Conservation (phyloP, 2,329 filamentous ascomycete species). For the Fusarium sambucinum region DNA sequence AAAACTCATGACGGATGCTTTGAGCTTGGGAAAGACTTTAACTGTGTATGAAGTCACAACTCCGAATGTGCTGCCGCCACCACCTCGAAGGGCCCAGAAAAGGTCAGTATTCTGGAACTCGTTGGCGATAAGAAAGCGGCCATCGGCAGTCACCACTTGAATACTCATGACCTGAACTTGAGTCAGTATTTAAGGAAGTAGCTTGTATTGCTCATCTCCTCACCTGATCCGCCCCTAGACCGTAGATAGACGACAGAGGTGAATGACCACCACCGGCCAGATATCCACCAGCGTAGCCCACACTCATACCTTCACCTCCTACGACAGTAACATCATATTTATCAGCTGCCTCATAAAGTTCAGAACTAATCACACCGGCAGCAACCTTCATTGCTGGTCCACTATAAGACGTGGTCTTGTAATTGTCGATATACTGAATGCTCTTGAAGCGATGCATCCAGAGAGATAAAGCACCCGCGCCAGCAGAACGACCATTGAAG, state of each 20-base stretch:
- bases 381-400: constrained; percentile 67
- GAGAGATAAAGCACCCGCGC: constrained; percentile 67
- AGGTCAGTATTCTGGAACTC: constrained; percentile 44
- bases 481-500: constrained; percentile 65
- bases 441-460: constrained; percentile 69
- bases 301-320: constrained; percentile 62
- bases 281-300: constrained; percentile 41
- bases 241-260: constrained; percentile 35
- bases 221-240: constrained; percentile 42
- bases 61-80: constrained; percentile 55
- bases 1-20: constrained; percentile 41
- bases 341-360: constrained; percentile 65
- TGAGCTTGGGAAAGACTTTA: constrained; percentile 54
- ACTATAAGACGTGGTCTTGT: constrained; percentile 47
- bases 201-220: neutral
- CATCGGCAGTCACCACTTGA: constrained; percentile 37
- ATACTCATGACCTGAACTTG: constrained; percentile 28
- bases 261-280: constrained; percentile 42
- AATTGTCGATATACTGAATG: constrained; percentile 43
- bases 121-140: constrained; percentile 33
- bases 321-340: constrained; percentile 62
- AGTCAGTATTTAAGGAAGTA: neutral
- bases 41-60: constrained; percentile 52
- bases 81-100: constrained; percentile 57
- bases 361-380: constrained; percentile 65